These are phyloP conservation scores for Penicillium chermesinum DNA, from an alignment of 495 filamentous ascomycete species.

Conservation along the genomic window DNA sequence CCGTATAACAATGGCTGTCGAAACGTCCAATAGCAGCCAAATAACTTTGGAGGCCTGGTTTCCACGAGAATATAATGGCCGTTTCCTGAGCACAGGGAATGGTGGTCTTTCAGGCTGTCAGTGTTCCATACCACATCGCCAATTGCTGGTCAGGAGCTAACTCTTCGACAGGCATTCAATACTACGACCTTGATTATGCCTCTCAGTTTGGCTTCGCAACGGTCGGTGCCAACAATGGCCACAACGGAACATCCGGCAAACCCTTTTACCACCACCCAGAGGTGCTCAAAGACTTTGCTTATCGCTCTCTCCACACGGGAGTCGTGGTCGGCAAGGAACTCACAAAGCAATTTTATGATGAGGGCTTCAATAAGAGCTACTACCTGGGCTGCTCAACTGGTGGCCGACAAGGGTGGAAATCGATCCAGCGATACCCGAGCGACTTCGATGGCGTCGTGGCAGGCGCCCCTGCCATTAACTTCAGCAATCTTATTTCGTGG, in stretches of 20 bases:
- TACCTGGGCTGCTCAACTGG: conserved; percentile 55
- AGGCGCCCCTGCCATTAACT: conserved; percentile 50
- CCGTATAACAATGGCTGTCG: conserved; percentile 51
- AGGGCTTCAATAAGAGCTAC: conserved; percentile 44
- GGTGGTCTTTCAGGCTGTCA: conserved; percentile 53
- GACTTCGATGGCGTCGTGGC: conserved; percentile 65
- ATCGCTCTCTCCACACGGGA: conserved; percentile 46
- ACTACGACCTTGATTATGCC: conserved; percentile 41
- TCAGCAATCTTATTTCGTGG: conserved; percentile 50
- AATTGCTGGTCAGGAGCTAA: not conserved
- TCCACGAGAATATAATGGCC: conserved; percentile 46
- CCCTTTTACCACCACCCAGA: conserved; percentile 49
- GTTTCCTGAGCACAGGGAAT: conserved; percentile 53
- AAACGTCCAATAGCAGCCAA: conserved; percentile 48
- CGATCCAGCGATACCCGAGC: conserved; percentile 44
- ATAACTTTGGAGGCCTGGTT: conserved; percentile 57
- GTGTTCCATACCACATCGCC: conserved; percentile 1
- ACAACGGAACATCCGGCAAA: conserved; percentile 48
- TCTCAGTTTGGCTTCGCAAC: conserved; percentile 48
- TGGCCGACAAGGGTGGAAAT: conserved; percentile 50
- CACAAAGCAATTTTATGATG: conserved; percentile 43
- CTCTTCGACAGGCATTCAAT: conserved; percentile 36
- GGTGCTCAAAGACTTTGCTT: conserved; percentile 47
- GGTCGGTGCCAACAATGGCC: conserved; percentile 54
- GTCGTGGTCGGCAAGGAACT: conserved; percentile 48